phyloP scores from a whole-genome alignment of 2,329 filamentous ascomycete species.

The Chaetomium olivaceum region DNA sequence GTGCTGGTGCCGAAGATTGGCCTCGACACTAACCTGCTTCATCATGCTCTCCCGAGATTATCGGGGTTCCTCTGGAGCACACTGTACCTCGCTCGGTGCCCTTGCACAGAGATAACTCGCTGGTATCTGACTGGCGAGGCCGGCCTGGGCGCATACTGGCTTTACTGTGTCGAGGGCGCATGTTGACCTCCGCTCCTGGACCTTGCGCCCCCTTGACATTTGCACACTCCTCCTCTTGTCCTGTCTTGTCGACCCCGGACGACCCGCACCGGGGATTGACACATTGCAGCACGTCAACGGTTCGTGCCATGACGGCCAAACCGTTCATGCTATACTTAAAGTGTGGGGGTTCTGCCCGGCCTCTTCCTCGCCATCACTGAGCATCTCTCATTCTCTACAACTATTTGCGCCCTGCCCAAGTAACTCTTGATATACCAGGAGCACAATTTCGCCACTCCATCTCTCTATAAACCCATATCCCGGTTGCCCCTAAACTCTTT shows the following conservation, averaged over 20 bases:
- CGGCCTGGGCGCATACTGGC: slow-evolving; percentile 23
- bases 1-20: slow-evolving; percentile 37
- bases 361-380: slow-evolving; percentile 19
- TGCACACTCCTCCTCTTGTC: slow-evolving; percentile 8
- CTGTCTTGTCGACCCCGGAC: slow-evolving; percentile 21
- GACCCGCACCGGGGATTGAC: slow-evolving; percentile 29
- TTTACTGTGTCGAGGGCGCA: slow-evolving; percentile 19
- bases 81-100: slow-evolving; percentile 34
- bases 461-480: neutral
- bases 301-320: slow-evolving; percentile 30
- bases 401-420: neutral
- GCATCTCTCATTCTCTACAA: slow-evolving; percentile 12
- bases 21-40: slow-evolving; percentile 39
- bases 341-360: slow-evolving; percentile 31
- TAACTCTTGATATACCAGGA: neutral
- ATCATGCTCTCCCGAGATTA: slow-evolving; percentile 44
- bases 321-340: slow-evolving; percentile 31
- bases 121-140: slow-evolving; percentile 42
- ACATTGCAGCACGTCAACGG: slow-evolving; percentile 32
- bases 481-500: slow-evolving; percentile 9
- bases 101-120: slow-evolving; percentile 40
- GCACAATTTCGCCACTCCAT: slow-evolving; percentile 17
- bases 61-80: slow-evolving; percentile 36
- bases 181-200: slow-evolving; percentile 26
- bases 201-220: slow-evolving; percentile 27